A percentile compares a stretch with the other conserved stretches of the same genome.
These are phyloP conservation scores for Pyrenophora seminiperda DNA, from an alignment of 2,329 filamentous ascomycete species.

Conservation along the genomic window DNA sequence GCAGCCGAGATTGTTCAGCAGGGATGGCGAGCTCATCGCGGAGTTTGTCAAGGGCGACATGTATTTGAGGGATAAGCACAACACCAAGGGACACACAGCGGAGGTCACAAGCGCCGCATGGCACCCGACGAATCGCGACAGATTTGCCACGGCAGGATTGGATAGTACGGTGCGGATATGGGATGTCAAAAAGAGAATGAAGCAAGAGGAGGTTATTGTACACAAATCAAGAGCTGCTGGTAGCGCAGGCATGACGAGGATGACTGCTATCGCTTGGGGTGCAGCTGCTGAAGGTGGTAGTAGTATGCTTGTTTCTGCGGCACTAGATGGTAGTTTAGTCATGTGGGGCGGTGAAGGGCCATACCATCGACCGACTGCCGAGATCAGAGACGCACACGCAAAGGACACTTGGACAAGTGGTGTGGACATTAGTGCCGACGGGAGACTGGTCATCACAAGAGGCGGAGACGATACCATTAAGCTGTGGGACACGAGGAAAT, in stretches of 20 bases:
- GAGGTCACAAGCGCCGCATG: conserved; percentile 88
- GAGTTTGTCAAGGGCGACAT: conserved; percentile 98
- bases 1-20: conserved; percentile 85
- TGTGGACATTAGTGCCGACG: conserved; percentile 87
- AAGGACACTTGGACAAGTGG: conserved; percentile 89
- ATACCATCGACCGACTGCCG: conserved; percentile 77
- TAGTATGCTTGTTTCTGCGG: conserved; percentile 79
- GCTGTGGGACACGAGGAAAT: conserved; percentile 95
- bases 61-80: conserved; percentile 96
- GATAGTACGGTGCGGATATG: conserved; percentile 96
- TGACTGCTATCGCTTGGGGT: conserved; percentile 92
- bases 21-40: conserved; percentile 82
- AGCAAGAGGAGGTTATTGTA: conserved; percentile 91
- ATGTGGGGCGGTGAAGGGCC: conserved; percentile 93
- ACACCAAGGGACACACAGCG: conserved; percentile 95
- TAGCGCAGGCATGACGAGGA: conserved; percentile 85
- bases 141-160: conserved; percentile 88
- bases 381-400: conserved; percentile 82
- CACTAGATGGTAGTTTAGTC: conserved; percentile 84
- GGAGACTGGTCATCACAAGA: conserved; percentile 84
- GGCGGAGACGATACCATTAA: conserved; percentile 94
- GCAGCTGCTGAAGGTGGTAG: conserved; percentile 74
- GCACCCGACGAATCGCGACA: conserved; percentile 83
- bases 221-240: conserved; percentile 93
- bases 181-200: conserved; percentile 90